phyloP scores from a whole-genome alignment of 1,139 yeast species.

The Debaryomyces coudertii region DNA sequence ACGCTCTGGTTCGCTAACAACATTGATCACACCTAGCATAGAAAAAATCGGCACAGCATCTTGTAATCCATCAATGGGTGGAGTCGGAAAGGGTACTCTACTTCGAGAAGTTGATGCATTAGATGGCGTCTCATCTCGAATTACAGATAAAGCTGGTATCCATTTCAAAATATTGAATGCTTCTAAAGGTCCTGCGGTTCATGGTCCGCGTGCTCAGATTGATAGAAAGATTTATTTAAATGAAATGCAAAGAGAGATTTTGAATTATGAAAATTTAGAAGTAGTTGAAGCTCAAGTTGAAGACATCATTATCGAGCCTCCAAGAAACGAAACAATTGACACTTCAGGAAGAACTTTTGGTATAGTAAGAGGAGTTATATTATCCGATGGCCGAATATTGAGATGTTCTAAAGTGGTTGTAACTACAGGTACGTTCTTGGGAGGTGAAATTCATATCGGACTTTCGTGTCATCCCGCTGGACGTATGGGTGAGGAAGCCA shows the following conservation, averaged over 20 bases:
- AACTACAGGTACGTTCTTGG: constrained; percentile 93
- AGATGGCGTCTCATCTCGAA: constrained; percentile 85
- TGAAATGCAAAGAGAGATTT: constrained; percentile 77
- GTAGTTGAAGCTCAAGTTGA: constrained; percentile 78
- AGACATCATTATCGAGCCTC: constrained; percentile 72
- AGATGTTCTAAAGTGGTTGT: constrained; percentile 73
- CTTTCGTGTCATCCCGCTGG: constrained; percentile 82
- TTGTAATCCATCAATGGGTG: constrained; percentile 98
- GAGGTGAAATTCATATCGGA: constrained; percentile 95
- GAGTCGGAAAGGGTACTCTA: constrained; percentile 95
- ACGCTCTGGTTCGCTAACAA: constrained; percentile 72
- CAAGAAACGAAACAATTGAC: constrained; percentile 23
- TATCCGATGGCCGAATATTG: constrained; percentile 67
- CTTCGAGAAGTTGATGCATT: constrained; percentile 93
- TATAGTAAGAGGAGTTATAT: constrained; percentile 66
- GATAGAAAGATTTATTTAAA: constrained; percentile 77
- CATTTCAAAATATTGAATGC: constrained; percentile 86
- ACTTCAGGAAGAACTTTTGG: constrained; percentile 43
- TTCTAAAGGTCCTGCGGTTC: constrained; percentile 95
- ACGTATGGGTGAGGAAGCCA: constrained; percentile 88
- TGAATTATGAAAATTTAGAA: constrained; percentile 58
- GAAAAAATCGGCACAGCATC: constrained; percentile 89
- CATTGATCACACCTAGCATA: constrained; percentile 75
- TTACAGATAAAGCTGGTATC: constrained; percentile 91
- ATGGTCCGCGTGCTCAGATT: constrained; percentile 98